phyloP scores from a whole-genome alignment of 2,329 filamentous ascomycete species.

The Sporothrix mexicana region DNA sequence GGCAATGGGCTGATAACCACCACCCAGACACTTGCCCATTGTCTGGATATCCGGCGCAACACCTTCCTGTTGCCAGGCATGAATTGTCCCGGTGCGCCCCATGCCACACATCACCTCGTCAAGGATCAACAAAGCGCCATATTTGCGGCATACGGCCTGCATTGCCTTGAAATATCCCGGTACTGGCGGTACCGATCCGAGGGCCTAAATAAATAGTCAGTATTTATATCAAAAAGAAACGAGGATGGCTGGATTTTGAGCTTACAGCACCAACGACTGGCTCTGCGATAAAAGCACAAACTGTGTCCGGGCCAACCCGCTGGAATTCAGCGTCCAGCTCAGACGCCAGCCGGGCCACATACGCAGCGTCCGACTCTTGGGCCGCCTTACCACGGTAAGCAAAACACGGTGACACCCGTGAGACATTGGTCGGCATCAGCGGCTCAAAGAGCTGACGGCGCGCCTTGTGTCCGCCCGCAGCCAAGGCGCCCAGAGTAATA shows the following conservation, averaged over 20 bases:
- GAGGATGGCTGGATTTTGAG: constrained; percentile 30
- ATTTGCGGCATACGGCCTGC: constrained; percentile 58
- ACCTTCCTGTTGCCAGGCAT: constrained; percentile 68
- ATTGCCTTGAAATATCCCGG: constrained; percentile 58
- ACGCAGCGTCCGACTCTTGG: constrained; percentile 62
- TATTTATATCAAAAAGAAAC: neutral
- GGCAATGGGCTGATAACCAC: constrained; percentile 65
- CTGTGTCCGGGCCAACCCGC: constrained; percentile 65
- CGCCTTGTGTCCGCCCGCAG: constrained; percentile 65
- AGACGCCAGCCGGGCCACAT: constrained; percentile 63
- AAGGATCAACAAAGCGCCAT: constrained; percentile 61
- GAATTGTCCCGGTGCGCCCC: constrained; percentile 65
- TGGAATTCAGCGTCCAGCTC: constrained; percentile 73
- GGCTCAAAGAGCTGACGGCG: constrained; percentile 68
- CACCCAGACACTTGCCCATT: constrained; percentile 67
- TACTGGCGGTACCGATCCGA: constrained; percentile 58
- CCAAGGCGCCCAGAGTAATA: constrained; percentile 70
- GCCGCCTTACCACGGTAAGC: constrained; percentile 60
- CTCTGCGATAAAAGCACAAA: constrained; percentile 76
- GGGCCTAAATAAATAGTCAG: constrained; percentile 46
- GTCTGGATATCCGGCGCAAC: constrained; percentile 66
- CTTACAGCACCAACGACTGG: constrained; percentile 73
- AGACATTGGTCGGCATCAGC: constrained; percentile 62
- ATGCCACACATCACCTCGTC: constrained; percentile 73
- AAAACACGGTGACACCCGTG: constrained; percentile 70